Conservation (phyloP, 257 asterid species). For the Solanum neorickii region DNA sequence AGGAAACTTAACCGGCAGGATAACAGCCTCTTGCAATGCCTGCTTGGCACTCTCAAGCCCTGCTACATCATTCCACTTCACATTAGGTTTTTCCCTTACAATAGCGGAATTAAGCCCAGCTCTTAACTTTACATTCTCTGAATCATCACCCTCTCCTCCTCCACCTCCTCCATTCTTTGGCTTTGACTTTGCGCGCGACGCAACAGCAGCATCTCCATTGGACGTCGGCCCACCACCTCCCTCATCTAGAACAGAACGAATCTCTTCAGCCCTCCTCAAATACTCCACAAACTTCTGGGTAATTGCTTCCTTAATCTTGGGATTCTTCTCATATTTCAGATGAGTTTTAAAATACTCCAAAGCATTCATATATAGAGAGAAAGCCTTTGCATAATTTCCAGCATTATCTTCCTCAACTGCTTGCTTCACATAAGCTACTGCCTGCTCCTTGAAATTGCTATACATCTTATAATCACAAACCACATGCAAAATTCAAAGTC, state of each 20-base stretch:
- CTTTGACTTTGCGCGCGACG: slow-evolving; percentile 70
- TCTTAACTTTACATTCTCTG: slow-evolving; percentile 36
- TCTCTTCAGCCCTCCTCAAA: slow-evolving; percentile 98
- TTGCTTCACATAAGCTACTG: slow-evolving; percentile 87
- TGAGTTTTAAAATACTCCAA: slow-evolving; percentile 95
- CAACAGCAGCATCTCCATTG: slow-evolving; percentile 78
- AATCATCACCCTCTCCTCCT: slow-evolving; percentile 74
- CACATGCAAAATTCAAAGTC: not conserved
- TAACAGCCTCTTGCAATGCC: slow-evolving; percentile 50
- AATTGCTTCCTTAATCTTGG: slow-evolving; percentile 90
- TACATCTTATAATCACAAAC: slow-evolving; percentile 40
- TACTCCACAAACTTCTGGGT: slow-evolving; percentile 94
- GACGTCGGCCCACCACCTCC: slow-evolving; percentile 90
- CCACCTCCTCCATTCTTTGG: slow-evolving; percentile 69
- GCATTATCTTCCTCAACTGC: slow-evolving; percentile 94
- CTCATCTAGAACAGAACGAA: slow-evolving; percentile 82
- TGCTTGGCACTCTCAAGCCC: slow-evolving; percentile 51
- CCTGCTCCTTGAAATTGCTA: slow-evolving; percentile 98
- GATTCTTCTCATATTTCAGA: slow-evolving; percentile 93
- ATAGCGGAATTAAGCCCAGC: slow-evolving; percentile 42
- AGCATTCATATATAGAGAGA: slow-evolving; percentile 90
- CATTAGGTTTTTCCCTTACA: slow-evolving; percentile 36
- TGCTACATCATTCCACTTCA: slow-evolving; percentile 49
- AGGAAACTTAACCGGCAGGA: slow-evolving; percentile 45
- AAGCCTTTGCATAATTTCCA: slow-evolving; percentile 96